A percentile compares a stretch with the other conserved stretches of the same genome.
Evolutionary conservation across 371 early-diverging fungal genomes (phyloP).

Genomic region (Mycotypha africana): DNA sequence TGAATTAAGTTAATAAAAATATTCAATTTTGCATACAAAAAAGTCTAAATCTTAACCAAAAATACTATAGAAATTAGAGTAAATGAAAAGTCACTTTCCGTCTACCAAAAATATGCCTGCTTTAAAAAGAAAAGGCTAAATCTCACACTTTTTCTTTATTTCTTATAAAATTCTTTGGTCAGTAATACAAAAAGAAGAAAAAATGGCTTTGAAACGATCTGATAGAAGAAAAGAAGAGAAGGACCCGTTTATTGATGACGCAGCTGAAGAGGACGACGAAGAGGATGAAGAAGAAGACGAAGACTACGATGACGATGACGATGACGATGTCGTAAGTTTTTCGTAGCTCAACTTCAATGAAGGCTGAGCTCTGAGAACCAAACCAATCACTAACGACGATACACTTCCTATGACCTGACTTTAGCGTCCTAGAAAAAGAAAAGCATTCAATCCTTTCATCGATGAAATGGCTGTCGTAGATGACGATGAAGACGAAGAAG

Average conservation of each 20-base stretch:
- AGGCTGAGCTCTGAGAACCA: no score
- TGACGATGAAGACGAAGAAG: slow-evolving; percentile 65
- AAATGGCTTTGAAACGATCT: slow-evolving; percentile 17
- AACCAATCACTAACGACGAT: no score
- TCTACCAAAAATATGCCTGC: no score
- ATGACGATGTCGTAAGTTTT: slow-evolving; percentile 11
- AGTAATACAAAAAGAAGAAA: background rate
- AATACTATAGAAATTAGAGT: no score
- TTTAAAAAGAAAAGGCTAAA: no score
- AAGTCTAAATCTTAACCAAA: no score
- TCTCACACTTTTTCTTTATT: background rate
- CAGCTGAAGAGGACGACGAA: slow-evolving; percentile 13
- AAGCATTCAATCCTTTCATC: slow-evolving; percentile 46
- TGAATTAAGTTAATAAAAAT: no score
- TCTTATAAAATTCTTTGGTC: background rate
- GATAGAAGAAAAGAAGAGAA: slow-evolving; percentile 11
- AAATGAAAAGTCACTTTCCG: no score
- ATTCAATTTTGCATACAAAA: no score
- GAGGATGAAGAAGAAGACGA: slow-evolving; percentile 14
- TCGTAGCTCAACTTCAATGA: background rate
- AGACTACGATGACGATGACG: slow-evolving; percentile 9
- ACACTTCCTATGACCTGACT: background rate
- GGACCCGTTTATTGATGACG: slow-evolving; percentile 18
- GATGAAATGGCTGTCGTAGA: slow-evolving; percentile 58
- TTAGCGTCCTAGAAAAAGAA: slow-evolving; percentile 30